Evolutionary conservation across 2,329 filamentous ascomycete species (phyloP).

Genomic region (Xylariales sp.): DNA sequence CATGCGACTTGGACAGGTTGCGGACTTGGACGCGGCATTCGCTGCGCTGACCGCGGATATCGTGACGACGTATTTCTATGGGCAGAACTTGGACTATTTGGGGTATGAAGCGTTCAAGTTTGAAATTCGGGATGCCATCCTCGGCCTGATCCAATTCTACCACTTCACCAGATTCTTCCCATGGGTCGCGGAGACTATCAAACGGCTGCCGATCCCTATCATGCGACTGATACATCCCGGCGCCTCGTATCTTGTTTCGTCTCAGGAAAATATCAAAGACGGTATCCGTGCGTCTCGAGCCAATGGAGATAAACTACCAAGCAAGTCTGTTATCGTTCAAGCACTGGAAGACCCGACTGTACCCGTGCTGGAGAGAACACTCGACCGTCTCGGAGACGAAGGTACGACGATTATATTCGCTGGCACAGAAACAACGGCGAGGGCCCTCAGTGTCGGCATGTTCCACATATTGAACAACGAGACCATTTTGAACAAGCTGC

Average conservation of each 20-base stretch:
- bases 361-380: background rate
- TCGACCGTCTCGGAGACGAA: slow-evolving; percentile 1
- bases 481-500: background rate
- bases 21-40: slow-evolving; percentile 1
- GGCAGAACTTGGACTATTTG: background rate
- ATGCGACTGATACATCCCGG: background rate
- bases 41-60: slow-evolving; percentile 6
- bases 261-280: background rate
- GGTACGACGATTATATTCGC: background rate
- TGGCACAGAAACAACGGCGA: slow-evolving; percentile 3
- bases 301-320: background rate
- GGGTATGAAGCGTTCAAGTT: background rate
- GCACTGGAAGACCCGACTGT: background rate
- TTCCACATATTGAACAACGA: slow-evolving; percentile 1
- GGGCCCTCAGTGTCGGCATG: background rate
- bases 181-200: background rate
- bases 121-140: slow-evolving; percentile 2
- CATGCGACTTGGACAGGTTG: background rate
- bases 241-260: background rate
- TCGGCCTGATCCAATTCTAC: background rate
- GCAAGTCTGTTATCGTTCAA: slow-evolving; percentile 1
- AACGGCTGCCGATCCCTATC: background rate
- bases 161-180: slow-evolving; percentile 1
- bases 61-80: slow-evolving; percentile 3
- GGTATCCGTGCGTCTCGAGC: background rate